These are phyloP conservation scores for Eutypella sp. DNA, from an alignment of 2,329 filamentous ascomycete genomes.

Conservation along the genomic window DNA sequence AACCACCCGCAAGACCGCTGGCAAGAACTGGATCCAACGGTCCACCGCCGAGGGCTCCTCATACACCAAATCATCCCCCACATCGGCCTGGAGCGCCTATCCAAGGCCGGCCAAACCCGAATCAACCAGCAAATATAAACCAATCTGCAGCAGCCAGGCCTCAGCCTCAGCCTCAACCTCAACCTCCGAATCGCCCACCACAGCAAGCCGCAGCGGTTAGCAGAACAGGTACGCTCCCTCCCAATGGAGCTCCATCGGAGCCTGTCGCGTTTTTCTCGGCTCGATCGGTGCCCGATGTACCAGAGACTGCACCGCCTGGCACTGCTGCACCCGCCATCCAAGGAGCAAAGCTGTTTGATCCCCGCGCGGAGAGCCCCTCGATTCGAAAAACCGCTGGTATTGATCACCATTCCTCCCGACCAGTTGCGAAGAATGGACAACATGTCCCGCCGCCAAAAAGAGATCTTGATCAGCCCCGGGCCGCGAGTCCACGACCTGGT, in stretches of 20 bases:
- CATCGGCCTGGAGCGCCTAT: slow-evolving; percentile 19
- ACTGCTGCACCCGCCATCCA: slow-evolving; percentile 37
- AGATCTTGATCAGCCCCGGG: slow-evolving; percentile 21
- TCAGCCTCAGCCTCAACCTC: slow-evolving; percentile 9
- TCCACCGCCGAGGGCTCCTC: slow-evolving; percentile 28
- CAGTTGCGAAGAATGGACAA: slow-evolving; percentile 55
- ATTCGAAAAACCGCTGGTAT: slow-evolving; percentile 86
- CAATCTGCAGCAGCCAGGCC: neutral
- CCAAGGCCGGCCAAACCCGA: slow-evolving; percentile 22
- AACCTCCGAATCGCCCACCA: slow-evolving; percentile 11
- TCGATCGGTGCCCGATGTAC: slow-evolving; percentile 54
- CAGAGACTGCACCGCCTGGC: slow-evolving; percentile 41
- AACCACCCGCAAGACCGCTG: slow-evolving; percentile 32
- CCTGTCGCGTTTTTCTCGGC: slow-evolving; percentile 66
- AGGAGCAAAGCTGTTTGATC: slow-evolving; percentile 60
- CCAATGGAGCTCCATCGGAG: slow-evolving; percentile 29
- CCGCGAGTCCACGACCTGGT: slow-evolving; percentile 1
- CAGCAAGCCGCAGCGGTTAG: slow-evolving; percentile 20
- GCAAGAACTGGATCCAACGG: slow-evolving; percentile 25
- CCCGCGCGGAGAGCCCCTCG: slow-evolving; percentile 72
- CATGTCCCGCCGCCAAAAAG: slow-evolving; percentile 41
- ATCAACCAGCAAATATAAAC: slow-evolving; percentile 15
- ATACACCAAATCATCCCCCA: slow-evolving; percentile 29
- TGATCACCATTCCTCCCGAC: slow-evolving; percentile 73
- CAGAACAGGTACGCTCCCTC: slow-evolving; percentile 26